phyloP scores from a whole-genome alignment of 169 alveolate species.

The Perkinsus olseni region DNA sequence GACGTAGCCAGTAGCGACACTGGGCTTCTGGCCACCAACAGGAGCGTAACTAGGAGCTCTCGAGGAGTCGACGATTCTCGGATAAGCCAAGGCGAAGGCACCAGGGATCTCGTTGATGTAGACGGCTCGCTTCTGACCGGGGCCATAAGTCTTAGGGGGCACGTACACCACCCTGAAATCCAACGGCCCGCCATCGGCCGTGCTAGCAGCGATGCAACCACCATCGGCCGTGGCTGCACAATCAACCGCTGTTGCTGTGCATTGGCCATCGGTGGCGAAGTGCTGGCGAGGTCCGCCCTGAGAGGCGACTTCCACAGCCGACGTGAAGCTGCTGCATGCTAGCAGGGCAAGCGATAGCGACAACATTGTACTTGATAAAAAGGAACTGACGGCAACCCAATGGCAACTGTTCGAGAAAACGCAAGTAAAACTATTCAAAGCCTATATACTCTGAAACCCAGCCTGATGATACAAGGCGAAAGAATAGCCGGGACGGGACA shows the following conservation, averaged over 20 bases:
- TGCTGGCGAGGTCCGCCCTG: background rate
- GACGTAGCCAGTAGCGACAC: background rate
- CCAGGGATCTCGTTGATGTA: background rate
- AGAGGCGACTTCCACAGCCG: background rate
- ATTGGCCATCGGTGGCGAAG: background rate
- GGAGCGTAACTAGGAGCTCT: background rate
- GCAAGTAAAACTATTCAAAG: no score
- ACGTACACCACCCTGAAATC: background rate
- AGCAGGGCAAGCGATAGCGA: background rate
- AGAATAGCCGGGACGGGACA: background rate
- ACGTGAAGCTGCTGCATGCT: background rate
- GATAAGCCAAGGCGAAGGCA: background rate
- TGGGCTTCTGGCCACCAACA: background rate
- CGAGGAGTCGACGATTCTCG: background rate
- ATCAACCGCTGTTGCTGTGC: background rate
- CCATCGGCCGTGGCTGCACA: background rate
- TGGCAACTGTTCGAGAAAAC: no score
- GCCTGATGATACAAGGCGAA: no score
- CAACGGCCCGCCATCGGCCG: background rate
- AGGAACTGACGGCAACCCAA: background rate
- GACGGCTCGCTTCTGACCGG: background rate
- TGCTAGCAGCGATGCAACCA: background rate
- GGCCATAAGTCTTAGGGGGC: background rate
- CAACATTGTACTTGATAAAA: background rate
- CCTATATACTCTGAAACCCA: no score